phyloP scores from a whole-genome alignment of 306 rosid genomes.

The Fragaria ananassa region DNA sequence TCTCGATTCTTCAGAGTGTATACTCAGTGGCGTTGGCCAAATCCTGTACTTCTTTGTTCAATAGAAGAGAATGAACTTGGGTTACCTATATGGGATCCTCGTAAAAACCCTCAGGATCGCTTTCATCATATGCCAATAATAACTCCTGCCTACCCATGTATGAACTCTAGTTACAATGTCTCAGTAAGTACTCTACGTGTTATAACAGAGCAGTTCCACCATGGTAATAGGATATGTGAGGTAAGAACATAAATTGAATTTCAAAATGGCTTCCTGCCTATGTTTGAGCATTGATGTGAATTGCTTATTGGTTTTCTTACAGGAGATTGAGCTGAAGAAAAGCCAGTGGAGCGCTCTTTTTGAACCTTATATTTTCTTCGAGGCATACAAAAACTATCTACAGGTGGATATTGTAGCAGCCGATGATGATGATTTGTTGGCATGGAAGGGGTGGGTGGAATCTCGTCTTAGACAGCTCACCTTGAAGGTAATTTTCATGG shows the following conservation, averaged over 20 bases:
- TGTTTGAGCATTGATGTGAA: conserved; percentile 3
- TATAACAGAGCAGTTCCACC: conserved; percentile 82
- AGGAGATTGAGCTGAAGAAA: conserved; percentile 90
- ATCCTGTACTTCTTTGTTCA: conserved; percentile 92
- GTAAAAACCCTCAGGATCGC: conserved; percentile 77
- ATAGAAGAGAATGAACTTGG: conserved; percentile 90
- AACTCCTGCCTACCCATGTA: conserved; percentile 99
- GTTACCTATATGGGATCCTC: conserved; percentile 93
- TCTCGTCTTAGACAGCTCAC: conserved; percentile 88
- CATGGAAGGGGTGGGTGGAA: conserved; percentile 98
- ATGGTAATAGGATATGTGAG: conserved; percentile 78
- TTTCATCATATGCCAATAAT: conserved; percentile 93
- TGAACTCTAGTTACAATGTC: conserved; percentile 98
- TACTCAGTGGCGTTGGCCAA: conserved; percentile 99
- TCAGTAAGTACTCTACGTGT: conserved; percentile 96
- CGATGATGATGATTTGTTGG: conserved; percentile 71
- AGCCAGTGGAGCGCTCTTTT: conserved; percentile 85
- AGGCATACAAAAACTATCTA: conserved; percentile 88
- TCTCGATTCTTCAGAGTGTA: conserved; percentile 95
- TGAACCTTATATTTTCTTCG: conserved; percentile 76
- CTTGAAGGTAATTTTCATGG: conserved; percentile 55
- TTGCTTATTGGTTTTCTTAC: conserved; percentile 30
- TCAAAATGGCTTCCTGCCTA: background rate
- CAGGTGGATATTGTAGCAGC: conserved; percentile 87
- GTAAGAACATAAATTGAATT: conserved; percentile 37